Evolutionary conservation across 2,329 filamentous ascomycete species (phyloP).

Genomic region (Fusarium sp.): DNA sequence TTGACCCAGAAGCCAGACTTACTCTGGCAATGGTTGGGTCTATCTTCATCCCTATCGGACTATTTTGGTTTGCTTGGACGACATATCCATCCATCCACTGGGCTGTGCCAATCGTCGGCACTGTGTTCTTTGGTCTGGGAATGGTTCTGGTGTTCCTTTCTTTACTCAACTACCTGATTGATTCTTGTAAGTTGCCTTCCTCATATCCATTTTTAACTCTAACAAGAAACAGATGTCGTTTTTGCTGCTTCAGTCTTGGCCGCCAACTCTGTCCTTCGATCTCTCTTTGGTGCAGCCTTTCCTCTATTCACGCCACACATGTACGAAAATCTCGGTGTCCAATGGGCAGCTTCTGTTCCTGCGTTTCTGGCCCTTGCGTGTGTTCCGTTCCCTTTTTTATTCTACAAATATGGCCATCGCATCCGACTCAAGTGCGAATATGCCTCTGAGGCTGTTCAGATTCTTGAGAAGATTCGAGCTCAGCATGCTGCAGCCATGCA

Average conservation of each 20-base stretch:
- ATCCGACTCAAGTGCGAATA: neutral
- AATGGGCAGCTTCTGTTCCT: neutral
- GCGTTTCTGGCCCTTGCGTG: neutral
- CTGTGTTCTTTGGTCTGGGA: conserved; percentile 9
- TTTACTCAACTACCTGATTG: conserved; percentile 13
- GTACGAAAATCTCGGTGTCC: neutral
- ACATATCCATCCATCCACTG: conserved; percentile 3
- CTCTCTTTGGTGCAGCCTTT: neutral
- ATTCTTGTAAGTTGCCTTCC: conserved; percentile 1
- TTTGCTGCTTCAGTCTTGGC: neutral
- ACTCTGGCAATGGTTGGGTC: conserved; percentile 14
- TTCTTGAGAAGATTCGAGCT: neutral
- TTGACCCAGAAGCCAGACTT: conserved; percentile 3
- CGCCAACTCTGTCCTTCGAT: neutral
- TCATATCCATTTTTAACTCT: neutral
- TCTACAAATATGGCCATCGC: neutral
- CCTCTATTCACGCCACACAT: neutral
- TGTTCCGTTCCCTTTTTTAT: neutral
- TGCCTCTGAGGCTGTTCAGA: neutral
- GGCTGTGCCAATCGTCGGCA: conserved; percentile 11
- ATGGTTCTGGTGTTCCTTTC: conserved; percentile 24
- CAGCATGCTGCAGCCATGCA: neutral
- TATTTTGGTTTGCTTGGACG: conserved; percentile 31
- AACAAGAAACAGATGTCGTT: neutral
- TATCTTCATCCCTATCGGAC: conserved; percentile 4